Evolutionary conservation across 805 yeast genomes (phyloP), one percentile per base, ranked within the genome.

Genomic region (Lipomyces kockii): DNA sequence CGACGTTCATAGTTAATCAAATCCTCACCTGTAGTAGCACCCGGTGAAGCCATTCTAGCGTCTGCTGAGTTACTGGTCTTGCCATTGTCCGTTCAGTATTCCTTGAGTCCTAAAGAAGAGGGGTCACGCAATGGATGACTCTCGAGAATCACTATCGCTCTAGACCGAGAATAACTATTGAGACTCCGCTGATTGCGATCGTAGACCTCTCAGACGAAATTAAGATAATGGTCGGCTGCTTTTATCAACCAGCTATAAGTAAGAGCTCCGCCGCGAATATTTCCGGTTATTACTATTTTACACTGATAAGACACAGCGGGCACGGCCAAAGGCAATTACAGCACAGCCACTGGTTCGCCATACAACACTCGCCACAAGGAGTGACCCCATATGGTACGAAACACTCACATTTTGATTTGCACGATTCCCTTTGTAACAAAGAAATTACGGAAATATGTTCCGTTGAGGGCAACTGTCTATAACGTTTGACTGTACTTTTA

Each of bases 31-130:
- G 86, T 58, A 82, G 82, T 11, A 87, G 76, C 25, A 86, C 88
- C 56, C 83, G 77, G 71, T 83, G 84, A 9, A 88, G 82, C 91
- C 91, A 88, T 65, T 83, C 83, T 1, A 85, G 76, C 25, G 86
- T 79, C 69, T 81, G 81, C 17, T 78, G 79, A 17, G 85, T 81
- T 57, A 82, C 69, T 60, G 72, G 76, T 17, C 69, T 71, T 4
- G 78, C 58, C 71, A 67, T 67, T 56, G 59, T 39, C 49, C 22
- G 49, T 43, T 43, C 49, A 43, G 49, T 43, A 12, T 9, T 12
- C 39, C 20, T 43, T 17, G 17, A 6, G 6, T 39, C 20, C 22
- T 39, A 17, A 39, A 17, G 49, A 43, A 17, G 49, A 43, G 11
- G 46, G 20, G 39, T 17, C 49, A 17, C 17, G 2, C 39, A 12